Base-by-base conservation (phyloP, 2,329 filamentous ascomycete species). In the Colletotrichum sojae region DNA sequence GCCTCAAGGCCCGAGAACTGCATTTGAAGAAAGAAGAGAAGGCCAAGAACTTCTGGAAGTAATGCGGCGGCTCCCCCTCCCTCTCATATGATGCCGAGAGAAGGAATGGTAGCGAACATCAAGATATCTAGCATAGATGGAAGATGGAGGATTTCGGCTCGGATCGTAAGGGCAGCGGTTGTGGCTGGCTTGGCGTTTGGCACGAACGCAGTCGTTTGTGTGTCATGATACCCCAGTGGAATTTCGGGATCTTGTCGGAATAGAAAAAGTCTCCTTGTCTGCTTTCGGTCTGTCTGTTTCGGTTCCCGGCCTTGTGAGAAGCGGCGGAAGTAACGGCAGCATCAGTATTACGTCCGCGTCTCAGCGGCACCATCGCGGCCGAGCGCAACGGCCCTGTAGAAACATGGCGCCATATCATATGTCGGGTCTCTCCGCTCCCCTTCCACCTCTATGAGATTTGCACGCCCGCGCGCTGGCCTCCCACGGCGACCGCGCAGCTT, bases 1-100 rank as follows among this genome's bases (percentile, higher is more conserved):
- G 49, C 49, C 49, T 31, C 12, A 52, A 20, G 49, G 49, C 49
- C 49, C 20, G 49, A 52, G 22, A 52, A 52, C 20, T 27, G 25
- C 20, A 52, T 15, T 15, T 27, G 15, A 52, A 15, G 48, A 52
- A 52, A 20, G 12, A 27, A 52, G 48, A 52, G 48, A 52, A 51
- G 13, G 18, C 18, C 18, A 6, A 25, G 20, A 22, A 22, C 46
- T 49, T 49, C 46, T 22, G 5, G 16, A 20, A 51, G 18, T 20
- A 12, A 51, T 51, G 46, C 13, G 48, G 15, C 48, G 13, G 48
- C 18, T 51, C 48, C 20, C 18, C 18, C n/a, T 51, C 48, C 48
- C n/a, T 12, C 25, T 22, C 48, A 51, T 51, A 3, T 5, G 10
- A 51, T 51, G 25, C 48, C 18, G 48, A 25, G 48, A 51, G 48